Evolutionary conservation across 2,329 filamentous ascomycete species (phyloP).

Genomic region (Fusarium euwallaceae): DNA sequence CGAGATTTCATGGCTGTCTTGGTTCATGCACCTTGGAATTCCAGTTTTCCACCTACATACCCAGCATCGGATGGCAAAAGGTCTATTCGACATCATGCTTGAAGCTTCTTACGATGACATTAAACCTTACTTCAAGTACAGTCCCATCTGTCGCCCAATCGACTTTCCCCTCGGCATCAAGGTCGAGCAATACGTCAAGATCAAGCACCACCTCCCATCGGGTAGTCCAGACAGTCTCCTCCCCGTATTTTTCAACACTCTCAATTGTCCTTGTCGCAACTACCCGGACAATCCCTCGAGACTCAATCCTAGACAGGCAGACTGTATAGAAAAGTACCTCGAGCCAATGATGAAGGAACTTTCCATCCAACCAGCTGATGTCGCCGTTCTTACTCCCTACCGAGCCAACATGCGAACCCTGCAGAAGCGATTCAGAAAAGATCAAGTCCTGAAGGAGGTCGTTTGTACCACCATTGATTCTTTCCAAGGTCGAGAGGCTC

Average conservation of each 20-base stretch:
- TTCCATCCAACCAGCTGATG: neutral
- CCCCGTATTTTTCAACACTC: neutral
- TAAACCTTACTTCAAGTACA: neutral
- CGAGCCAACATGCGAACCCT: neutral
- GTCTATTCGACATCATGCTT: neutral
- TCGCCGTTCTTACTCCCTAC: slow-evolving; percentile 8
- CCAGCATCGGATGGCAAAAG: slow-evolving; percentile 2
- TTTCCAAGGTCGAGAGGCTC: slow-evolving; percentile 4
- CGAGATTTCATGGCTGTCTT: neutral
- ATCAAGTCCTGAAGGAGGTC: fast-evolving
- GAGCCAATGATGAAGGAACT: neutral
- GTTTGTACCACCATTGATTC: neutral
- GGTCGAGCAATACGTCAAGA: neutral
- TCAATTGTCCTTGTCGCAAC: neutral
- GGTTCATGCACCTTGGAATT: neutral
- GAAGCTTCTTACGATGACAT: neutral
- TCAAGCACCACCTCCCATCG: neutral
- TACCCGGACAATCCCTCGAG: neutral
- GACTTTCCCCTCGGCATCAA: neutral
- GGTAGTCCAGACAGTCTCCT: fast-evolving
- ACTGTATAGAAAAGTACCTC: neutral
- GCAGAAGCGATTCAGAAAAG: neutral
- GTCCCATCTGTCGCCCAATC: fast-evolving
- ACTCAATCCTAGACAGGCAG: neutral
- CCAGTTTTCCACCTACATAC: slow-evolving; percentile 1